Evolutionary conservation across 2,329 filamentous ascomycete species (phyloP), one percentile per base, ranked within the genome.

Genomic region (Trichoderma polysporum): DNA sequence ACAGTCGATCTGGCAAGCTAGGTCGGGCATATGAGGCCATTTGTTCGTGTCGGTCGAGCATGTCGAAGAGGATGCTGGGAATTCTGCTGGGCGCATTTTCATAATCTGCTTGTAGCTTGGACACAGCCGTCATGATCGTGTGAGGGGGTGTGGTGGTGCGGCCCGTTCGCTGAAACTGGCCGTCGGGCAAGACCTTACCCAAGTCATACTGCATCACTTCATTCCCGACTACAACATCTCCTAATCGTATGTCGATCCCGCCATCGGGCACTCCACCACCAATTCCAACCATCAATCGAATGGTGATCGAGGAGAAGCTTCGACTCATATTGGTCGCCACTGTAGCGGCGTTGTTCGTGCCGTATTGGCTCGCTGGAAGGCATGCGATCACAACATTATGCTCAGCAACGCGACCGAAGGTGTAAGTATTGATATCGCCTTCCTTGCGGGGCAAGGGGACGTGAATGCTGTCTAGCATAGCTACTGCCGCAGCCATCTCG

Each of bases 241-340:
- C 70, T 3, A 73, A 69, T 8, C 68, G 67, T 17, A 73, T 52
- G 27, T 39, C 33, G 12, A 45, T n/a, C 69, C 71, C 19, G 72
- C 69, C 66, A 72, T 70, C 25, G 71, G 47, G 3, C 65, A 41
- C 19, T 69, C 62, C 56, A 15, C 56, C 56, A 17, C 56, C 56
- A 7, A 59, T 59, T 31, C 56, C 56, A 47, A 59, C 56, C 56
- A 59, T 59, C 17, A 59, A 33, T 59, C 56, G 37, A 59, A 29
- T 41, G 2, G 65, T 37, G 13, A 73, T 68, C 4, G 75, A 74
- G 0, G 73, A 70, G 65, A 80, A 80, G 29, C 63, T 74, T 19
- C 67, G 59, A 22, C 72, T 45, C 73, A 80, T 76, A 41, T 76
- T 70, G 56, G 54, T 69, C 10, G 75, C 76, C 1, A 80, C 74